Conservation (phyloP, 352 stramenopile genomes). For the Globisporangium radiosum region DNA sequence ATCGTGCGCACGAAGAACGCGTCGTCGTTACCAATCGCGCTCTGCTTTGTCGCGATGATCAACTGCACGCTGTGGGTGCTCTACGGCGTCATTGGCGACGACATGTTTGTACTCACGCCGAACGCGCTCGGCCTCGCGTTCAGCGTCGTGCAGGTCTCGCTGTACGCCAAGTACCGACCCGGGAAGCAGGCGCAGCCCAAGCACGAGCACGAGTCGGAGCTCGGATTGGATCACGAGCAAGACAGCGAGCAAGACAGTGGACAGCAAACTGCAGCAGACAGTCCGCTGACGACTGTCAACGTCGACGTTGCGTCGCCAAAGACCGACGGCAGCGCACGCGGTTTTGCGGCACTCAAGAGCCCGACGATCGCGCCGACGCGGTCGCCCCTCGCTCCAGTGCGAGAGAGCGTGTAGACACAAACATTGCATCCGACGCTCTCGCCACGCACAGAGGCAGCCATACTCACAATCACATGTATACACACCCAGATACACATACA, state of each 20-base stretch:
- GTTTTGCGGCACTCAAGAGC: slow-evolving; percentile 2
- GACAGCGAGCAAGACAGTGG: background rate
- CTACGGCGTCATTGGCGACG: slow-evolving; percentile 39
- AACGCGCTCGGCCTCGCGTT: slow-evolving; percentile 30
- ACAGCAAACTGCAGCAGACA: background rate
- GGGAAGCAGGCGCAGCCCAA: background rate
- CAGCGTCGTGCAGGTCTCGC: slow-evolving; percentile 27
- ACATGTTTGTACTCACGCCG: slow-evolving; percentile 43
- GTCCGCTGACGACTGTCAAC: background rate
- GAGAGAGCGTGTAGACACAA: background rate
- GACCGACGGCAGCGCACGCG: background rate
- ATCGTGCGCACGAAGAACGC: slow-evolving; percentile 23
- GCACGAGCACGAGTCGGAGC: background rate
- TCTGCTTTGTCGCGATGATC: slow-evolving; percentile 35
- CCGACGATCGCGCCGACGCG: slow-evolving; percentile 1
- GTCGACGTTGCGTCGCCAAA: slow-evolving; percentile 2
- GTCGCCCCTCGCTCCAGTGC: slow-evolving; percentile 1
- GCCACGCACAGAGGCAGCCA: too few relatives aligned
- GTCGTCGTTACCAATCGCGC: slow-evolving; percentile 39
- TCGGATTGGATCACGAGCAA: background rate
- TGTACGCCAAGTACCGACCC: slow-evolving; percentile 37
- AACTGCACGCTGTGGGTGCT: slow-evolving; percentile 54
- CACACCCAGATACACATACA: too few relatives aligned
- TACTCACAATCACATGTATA: background rate
- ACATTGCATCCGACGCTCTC: background rate